Evolutionary conservation across 2,329 filamentous ascomycete species (phyloP).

Genomic region (Biscogniauxia marginata): DNA sequence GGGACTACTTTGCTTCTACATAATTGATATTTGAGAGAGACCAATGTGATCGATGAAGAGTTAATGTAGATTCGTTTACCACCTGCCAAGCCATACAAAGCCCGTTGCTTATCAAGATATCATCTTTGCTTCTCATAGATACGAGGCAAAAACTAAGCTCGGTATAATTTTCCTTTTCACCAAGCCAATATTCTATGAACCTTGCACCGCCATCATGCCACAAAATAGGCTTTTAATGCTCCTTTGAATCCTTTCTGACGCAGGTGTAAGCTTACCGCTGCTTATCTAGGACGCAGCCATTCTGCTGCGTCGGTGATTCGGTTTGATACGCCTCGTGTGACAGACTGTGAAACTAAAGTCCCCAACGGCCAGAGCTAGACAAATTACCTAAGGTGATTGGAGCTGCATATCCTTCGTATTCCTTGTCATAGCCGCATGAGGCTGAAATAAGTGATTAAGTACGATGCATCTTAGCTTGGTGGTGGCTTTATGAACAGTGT

Average conservation of each 20-base stretch:
- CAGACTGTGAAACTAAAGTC: not conserved
- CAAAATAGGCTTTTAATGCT: not conserved
- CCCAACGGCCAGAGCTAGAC: not conserved
- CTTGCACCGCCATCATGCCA: not conserved
- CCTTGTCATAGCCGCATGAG: not conserved
- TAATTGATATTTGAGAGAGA: not conserved
- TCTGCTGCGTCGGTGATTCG: not conserved
- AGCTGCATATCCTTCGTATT: not conserved
- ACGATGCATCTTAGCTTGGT: too few relatives aligned
- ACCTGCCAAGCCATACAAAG: not conserved
- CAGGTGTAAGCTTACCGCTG: not conserved
- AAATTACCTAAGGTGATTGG: not conserved
- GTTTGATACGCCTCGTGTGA: not conserved
- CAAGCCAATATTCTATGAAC: not conserved
- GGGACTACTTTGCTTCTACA: not conserved
- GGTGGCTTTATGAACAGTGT: too few relatives aligned
- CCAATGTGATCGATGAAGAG: not conserved
- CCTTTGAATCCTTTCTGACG: not conserved
- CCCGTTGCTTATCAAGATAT: not conserved
- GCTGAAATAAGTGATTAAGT: too few relatives aligned
- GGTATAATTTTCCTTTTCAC: not conserved
- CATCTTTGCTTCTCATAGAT: not conserved
- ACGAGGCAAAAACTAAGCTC: not conserved
- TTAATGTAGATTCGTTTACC: not conserved
- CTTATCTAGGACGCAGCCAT: not conserved